Percentiles rank a stretch among this genome's conserved stretches.
phyloP scores from a whole-genome alignment of 2,329 filamentous ascomycete genomes.

The Neonectria coccinea region DNA sequence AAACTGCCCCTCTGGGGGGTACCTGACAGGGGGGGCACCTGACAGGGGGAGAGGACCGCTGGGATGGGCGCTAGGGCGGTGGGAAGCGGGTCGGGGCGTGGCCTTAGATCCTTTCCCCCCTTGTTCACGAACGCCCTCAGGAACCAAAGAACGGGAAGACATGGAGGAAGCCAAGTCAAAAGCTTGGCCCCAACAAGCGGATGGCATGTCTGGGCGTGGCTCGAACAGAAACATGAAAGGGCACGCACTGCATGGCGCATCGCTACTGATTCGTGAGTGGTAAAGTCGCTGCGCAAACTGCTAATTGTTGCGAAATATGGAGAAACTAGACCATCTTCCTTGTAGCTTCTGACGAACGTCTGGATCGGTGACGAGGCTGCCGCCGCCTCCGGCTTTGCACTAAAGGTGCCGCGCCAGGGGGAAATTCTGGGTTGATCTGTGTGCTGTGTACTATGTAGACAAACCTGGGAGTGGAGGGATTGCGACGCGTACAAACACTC shows the following conservation, averaged over 20 bases:
- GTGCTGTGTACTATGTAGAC: not conserved
- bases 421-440: not conserved
- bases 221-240: too few relatives aligned
- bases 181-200: not conserved
- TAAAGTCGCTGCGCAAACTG: not conserved
- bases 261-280: too few relatives aligned
- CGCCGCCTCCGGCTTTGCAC: not conserved
- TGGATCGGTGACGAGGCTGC: conserved; percentile 7
- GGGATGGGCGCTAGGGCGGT: conserved; percentile 9
- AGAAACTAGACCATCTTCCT: too few relatives aligned
- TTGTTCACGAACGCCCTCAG: too few relatives aligned
- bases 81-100: conserved; percentile 8
- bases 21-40: conserved; percentile 5
- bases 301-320: not conserved
- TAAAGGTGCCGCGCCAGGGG: not conserved
- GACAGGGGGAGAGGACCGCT: not conserved
- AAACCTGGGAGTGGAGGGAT: not conserved
- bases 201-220: too few relatives aligned
- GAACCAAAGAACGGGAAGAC: not conserved
- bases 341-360: conserved; percentile 1
- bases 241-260: too few relatives aligned
- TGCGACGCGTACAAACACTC: not conserved
- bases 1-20: not conserved
- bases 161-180: not conserved
- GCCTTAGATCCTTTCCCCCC: too few relatives aligned